These are phyloP conservation scores for Sonneratia alba DNA, from an alignment of 345 rosid species.

Conservation along the genomic window DNA sequence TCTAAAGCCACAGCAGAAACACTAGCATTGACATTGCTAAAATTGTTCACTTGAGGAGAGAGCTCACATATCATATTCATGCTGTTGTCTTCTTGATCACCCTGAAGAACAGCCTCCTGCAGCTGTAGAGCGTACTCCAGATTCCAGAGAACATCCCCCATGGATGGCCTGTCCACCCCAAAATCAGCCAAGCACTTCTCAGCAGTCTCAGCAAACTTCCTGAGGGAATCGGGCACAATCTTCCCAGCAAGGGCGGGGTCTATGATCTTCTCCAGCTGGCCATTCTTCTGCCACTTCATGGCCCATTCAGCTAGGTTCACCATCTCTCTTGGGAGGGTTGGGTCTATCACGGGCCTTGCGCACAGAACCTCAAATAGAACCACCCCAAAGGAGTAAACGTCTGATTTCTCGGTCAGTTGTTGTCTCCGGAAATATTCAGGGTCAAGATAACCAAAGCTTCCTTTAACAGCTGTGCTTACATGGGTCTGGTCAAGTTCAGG, in stretches of 20 bases:
- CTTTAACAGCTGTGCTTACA: slow-evolving; percentile 4
- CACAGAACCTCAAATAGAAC: slow-evolving; percentile 8
- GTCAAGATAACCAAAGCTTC: slow-evolving; percentile 8
- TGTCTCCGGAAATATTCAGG: neutral
- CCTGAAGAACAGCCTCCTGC: slow-evolving; percentile 3
- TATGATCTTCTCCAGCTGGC: slow-evolving; percentile 10
- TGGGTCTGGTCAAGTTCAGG: slow-evolving; percentile 11
- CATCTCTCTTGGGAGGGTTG: slow-evolving; percentile 1
- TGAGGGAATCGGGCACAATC: neutral
- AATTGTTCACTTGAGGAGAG: slow-evolving; percentile 2
- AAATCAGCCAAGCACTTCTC: slow-evolving; percentile 7
- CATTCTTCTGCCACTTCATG: slow-evolving; percentile 8
- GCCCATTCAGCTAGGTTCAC: slow-evolving; percentile 9
- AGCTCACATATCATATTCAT: slow-evolving; percentile 5
- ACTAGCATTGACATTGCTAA: neutral
- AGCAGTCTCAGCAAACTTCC: slow-evolving; percentile 4
- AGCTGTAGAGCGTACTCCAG: slow-evolving; percentile 8
- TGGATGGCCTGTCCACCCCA: slow-evolving; percentile 6
- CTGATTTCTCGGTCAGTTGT: slow-evolving; percentile 7
- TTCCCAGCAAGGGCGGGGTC: slow-evolving; percentile 7
- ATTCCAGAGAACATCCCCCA: slow-evolving; percentile 10
- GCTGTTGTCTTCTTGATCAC: slow-evolving; percentile 8
- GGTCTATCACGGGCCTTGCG: slow-evolving; percentile 6
- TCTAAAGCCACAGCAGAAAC: slow-evolving; percentile 6
- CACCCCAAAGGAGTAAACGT: slow-evolving; percentile 10